Percentiles rank a stretch among this genome's conserved stretches.
These are phyloP conservation scores for Cytospora mali DNA, from an alignment of 2,329 filamentous ascomycete genomes.

Conservation along the genomic window DNA sequence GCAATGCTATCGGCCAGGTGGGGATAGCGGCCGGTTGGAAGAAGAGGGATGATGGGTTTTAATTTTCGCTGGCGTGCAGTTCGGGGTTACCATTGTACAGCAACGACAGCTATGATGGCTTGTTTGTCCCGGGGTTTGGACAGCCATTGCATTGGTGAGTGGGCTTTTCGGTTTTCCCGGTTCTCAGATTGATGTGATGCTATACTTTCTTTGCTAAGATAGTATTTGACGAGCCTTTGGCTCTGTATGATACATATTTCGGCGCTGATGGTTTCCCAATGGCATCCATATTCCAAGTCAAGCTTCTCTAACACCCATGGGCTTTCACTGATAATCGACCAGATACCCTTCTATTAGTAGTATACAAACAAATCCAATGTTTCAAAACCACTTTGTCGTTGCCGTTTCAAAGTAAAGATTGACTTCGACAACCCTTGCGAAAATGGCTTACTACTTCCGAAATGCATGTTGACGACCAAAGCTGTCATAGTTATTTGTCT, in stretches of 20 bases:
- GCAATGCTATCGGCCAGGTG: slow-evolving; percentile 55
- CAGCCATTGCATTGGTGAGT: slow-evolving; percentile 19
- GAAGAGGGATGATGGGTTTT: slow-evolving; percentile 43
- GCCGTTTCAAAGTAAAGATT: not conserved
- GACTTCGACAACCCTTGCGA: not conserved
- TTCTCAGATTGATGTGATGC: not conserved
- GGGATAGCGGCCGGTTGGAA: slow-evolving; percentile 45
- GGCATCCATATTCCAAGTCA: not conserved
- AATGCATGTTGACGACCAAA: not conserved
- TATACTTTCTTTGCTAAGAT: slow-evolving; percentile 1
- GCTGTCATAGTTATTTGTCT: too few relatives aligned
- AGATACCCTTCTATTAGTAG: not conserved
- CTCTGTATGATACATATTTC: not conserved
- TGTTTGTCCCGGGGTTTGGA: not conserved
- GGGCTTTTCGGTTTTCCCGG: not conserved
- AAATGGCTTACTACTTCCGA: too few relatives aligned
- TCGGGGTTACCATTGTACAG: not conserved
- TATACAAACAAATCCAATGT: not conserved
- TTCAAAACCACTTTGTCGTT: not conserved
- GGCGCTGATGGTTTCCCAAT: not conserved
- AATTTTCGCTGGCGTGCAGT: slow-evolving; percentile 24
- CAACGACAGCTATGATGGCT: not conserved
- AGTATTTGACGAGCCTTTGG: slow-evolving; percentile 3
- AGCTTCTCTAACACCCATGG: not conserved
- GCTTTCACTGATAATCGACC: not conserved